These are phyloP conservation scores for Helianthus tuberosus DNA, from an alignment of 129 eudicot genomes.

Conservation along the genomic window DNA sequence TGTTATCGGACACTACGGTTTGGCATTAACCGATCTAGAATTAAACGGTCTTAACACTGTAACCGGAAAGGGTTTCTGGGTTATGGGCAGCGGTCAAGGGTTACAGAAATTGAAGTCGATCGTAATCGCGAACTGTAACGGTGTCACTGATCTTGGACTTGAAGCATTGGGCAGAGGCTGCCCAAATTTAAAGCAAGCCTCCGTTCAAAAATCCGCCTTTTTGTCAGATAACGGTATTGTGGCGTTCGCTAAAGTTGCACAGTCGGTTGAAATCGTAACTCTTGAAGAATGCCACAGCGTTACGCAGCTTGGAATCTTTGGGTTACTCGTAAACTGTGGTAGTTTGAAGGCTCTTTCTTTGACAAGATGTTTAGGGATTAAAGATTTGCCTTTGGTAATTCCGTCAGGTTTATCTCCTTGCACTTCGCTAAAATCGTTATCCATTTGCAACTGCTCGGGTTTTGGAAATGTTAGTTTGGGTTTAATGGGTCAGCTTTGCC, in stretches of 20 bases:
- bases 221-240: slow-evolving; percentile 77
- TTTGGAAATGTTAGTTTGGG: slow-evolving; percentile 60
- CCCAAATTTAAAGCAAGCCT: slow-evolving; percentile 61
- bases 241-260: slow-evolving; percentile 51
- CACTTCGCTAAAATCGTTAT: slow-evolving; percentile 48
- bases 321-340: slow-evolving; percentile 49
- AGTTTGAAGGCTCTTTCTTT: slow-evolving; percentile 67
- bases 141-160: slow-evolving; percentile 75
- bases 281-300: slow-evolving; percentile 84
- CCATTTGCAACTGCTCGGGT: slow-evolving; percentile 73
- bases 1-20: slow-evolving; percentile 77
- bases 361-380: slow-evolving; percentile 59
- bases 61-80: slow-evolving; percentile 89
- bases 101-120: slow-evolving; percentile 60
- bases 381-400: slow-evolving; percentile 42
- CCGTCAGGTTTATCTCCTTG: slow-evolving; percentile 38
- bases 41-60: slow-evolving; percentile 54
- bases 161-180: slow-evolving; percentile 75
- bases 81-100: slow-evolving; percentile 84
- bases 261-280: slow-evolving; percentile 54
- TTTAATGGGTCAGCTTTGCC: slow-evolving; percentile 61
- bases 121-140: slow-evolving; percentile 49
- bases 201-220: slow-evolving; percentile 43
- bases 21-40: slow-evolving; percentile 54
- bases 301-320: slow-evolving; percentile 74